Percentiles rank a stretch among this genome's conserved stretches.
phyloP scores from a whole-genome alignment of 129 eudicot species.

The Flaveria sonorensis region DNA sequence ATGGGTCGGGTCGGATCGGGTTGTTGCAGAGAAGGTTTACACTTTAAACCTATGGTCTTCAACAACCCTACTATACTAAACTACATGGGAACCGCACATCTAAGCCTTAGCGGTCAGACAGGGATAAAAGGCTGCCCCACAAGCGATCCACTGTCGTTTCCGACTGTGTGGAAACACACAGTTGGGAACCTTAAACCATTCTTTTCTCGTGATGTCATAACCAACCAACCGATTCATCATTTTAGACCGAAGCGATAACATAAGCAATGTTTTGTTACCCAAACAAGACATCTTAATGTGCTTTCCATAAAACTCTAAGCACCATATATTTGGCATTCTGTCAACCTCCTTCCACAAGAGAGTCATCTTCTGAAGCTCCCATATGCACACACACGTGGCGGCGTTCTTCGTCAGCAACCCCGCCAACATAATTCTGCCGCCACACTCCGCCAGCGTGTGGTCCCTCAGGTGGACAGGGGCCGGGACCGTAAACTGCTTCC shows the following conservation, averaged over 20 bases:
- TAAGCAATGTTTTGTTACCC: slow-evolving; percentile 89
- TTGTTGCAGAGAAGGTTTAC: neutral
- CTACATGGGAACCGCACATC: neutral
- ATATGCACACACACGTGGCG: slow-evolving; percentile 87
- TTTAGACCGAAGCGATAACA: slow-evolving; percentile 84
- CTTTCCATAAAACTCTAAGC: slow-evolving; percentile 99
- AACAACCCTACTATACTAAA: slow-evolving; percentile 8
- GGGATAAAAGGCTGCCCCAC: slow-evolving; percentile 90
- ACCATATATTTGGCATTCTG: slow-evolving; percentile 99
- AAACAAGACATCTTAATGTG: slow-evolving; percentile 90
- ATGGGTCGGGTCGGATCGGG: neutral
- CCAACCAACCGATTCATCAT: slow-evolving; percentile 79
- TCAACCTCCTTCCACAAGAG: slow-evolving; percentile 99
- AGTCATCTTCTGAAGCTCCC: slow-evolving; percentile 99
- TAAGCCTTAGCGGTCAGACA: slow-evolving; percentile 73
- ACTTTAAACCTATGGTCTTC: neutral
- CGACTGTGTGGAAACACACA: slow-evolving; percentile 71
- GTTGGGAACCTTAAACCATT: slow-evolving; percentile 86
- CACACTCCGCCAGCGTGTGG: slow-evolving; percentile 73
- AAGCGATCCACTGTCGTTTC: slow-evolving; percentile 86
- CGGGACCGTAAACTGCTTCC: slow-evolving; percentile 82
- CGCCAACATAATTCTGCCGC: slow-evolving; percentile 78
- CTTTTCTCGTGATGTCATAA: slow-evolving; percentile 63
- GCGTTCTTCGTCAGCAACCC: slow-evolving; percentile 92
- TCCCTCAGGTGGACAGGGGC: slow-evolving; percentile 69